Evolutionary conservation across 179 eudicot genomes (phyloP), one percentile per base, ranked within the genome.

Genomic region (Spinacia oleracea): DNA sequence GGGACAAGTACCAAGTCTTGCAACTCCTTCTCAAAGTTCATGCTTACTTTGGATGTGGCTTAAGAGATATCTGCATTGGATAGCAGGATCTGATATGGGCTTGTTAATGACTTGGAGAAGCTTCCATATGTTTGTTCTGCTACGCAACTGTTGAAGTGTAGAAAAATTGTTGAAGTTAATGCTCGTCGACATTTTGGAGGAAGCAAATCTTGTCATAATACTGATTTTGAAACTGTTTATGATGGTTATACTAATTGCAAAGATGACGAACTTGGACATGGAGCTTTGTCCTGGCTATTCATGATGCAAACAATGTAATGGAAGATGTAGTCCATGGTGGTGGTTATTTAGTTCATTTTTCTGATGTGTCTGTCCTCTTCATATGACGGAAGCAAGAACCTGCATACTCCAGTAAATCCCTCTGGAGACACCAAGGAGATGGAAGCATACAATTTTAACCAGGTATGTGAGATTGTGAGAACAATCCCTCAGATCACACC

Each of bases 101-200:
- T 91, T 77, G 98, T 90, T 79, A 98, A 93, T 86, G 98, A 93
- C 85, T 48, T 93, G 80, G 97, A 90, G 85, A 93, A 85, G 83
- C 98, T 95, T 81, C 98, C 98, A 21, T 95, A 89, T 89, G 94
- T 95, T 78, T 91, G 90, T 87, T 90, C 91, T n/a, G 96, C 98
- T 59, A 83, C 90, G 92, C 95, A 95, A 76, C 96, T 89, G 70
- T 81, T 95, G 80, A 88, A 88, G 74, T 87, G 87, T 73, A 90
- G 97, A 81, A 91, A 92, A 89, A 79, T 63, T 87, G 83, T 84
- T 93, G 98, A 38, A 98, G n/a, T n/a, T n/a, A 86, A 83, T 82
- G 83, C 85, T 77, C 93, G 79, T 67, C 84, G 78, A 32, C 68
- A 50, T 81, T 58, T 71, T 68, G 78, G 76, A 80, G 84, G 77